Base-by-base conservation (phyloP, 139 green algal species). In the Nannochloris sp. region DNA sequence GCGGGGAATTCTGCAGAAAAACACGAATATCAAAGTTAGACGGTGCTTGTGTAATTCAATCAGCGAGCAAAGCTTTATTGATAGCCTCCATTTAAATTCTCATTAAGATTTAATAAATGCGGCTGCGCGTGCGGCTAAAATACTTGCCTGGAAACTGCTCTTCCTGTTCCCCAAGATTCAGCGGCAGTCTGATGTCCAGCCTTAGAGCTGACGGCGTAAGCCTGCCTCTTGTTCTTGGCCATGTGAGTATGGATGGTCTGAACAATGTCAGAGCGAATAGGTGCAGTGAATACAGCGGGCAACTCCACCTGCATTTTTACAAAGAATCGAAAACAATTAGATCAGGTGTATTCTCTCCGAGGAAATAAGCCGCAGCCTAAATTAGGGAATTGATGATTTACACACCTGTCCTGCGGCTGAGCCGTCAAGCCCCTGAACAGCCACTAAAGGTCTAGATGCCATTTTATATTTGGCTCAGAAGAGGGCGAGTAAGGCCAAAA, bases 1-100 rank as follows among this genome's bases (percentile, higher is more conserved):
- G 83, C 95, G 95, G 23, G 95, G 95, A 75, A 99, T 99, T 95
- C 95, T n/a, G n/a, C n/a, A n/a, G n/a, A n/a, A n/a, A n/a, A n/a
- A n/a, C n/a, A n/a, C n/a, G n/a, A n/a, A n/a, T n/a, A n/a, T n/a
- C n/a, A n/a, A n/a, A n/a, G n/a, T n/a, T n/a, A n/a, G n/a, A n/a
- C n/a, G n/a, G n/a, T n/a, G n/a, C n/a, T n/a, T n/a, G n/a, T n/a
- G n/a, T n/a, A n/a, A n/a, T n/a, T n/a, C n/a, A n/a, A n/a, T n/a
- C n/a, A n/a, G n/a, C n/a, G n/a, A n/a, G n/a, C n/a, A n/a, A n/a
- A n/a, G n/a, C n/a, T n/a, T n/a, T n/a, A n/a, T n/a, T n/a, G n/a
- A n/a, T n/a, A n/a, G n/a, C n/a, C n/a, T n/a, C n/a, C n/a, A n/a
- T n/a, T n/a, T n/a, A n/a, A n/a, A n/a, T n/a, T n/a, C n/a, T n/a